A percentile compares a stretch with the other conserved stretches of the same genome.
Evolutionary conservation across 768 basidiomycete genomes (phyloP).

Genomic region (Gymnopilus junonius): DNA sequence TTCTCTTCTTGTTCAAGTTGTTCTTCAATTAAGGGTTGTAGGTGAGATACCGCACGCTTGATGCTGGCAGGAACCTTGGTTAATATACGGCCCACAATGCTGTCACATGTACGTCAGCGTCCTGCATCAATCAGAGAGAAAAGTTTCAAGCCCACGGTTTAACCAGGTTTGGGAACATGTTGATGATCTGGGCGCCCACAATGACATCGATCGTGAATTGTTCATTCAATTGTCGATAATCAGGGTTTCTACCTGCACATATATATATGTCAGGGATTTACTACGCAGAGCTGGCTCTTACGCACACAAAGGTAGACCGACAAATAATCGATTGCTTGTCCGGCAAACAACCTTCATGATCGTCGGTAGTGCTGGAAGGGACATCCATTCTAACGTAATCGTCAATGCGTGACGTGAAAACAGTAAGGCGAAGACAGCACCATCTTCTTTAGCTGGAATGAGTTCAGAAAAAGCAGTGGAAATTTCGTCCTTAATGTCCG

Average conservation of each 20-base stretch:
- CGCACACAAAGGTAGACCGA: constrained; percentile 51
- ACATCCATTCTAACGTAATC: constrained; percentile 39
- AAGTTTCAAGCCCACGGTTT: constrained; percentile 18
- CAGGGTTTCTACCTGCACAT: constrained; percentile 21
- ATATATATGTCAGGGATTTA: neutral
- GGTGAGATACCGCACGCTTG: constrained; percentile 7
- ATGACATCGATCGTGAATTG: constrained; percentile 22
- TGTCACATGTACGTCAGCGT: neutral
- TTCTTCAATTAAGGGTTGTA: constrained; percentile 17
- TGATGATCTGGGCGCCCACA: constrained; percentile 11
- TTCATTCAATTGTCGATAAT: constrained; percentile 21
- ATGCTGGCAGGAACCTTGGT: constrained; percentile 15
- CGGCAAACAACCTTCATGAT: constrained; percentile 40
- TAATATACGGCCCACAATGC: constrained; percentile 17
- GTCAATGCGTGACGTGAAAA: neutral
- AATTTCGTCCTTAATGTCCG: constrained; percentile 47
- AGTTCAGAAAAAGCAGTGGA: constrained; percentile 41
- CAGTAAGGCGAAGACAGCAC: neutral
- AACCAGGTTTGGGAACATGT: constrained; percentile 19
- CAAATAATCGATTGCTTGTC: constrained; percentile 47
- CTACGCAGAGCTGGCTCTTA: neutral
- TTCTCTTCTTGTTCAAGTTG: constrained; percentile 13
- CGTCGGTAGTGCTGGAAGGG: constrained; percentile 27
- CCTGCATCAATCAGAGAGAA: too few species aligned
- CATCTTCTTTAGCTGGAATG: constrained; percentile 28